A percentile compares a stretch with the other conserved stretches of the same genome.
Evolutionary conservation across 768 basidiomycete genomes (phyloP).

Genomic region (Psilocybe azurescens): DNA sequence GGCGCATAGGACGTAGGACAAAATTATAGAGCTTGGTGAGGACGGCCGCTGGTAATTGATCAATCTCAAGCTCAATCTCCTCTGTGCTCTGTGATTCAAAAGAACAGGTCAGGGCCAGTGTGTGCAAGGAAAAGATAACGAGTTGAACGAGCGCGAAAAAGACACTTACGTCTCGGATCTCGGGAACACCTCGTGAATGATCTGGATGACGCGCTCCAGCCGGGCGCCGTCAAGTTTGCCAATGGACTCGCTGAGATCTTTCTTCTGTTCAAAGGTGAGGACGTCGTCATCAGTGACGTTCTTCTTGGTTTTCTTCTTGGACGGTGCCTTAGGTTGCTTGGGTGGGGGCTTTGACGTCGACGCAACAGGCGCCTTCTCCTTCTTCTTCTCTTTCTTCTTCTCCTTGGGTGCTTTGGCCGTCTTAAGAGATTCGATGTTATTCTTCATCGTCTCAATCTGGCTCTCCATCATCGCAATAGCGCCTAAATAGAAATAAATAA

Average conservation of each 20-base stretch:
- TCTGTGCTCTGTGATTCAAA: constrained; percentile 76
- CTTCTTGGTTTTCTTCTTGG: constrained; percentile 73
- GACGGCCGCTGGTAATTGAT: constrained; percentile 83
- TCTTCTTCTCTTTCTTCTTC: constrained; percentile 76
- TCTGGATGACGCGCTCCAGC: constrained; percentile 90
- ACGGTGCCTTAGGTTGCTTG: constrained; percentile 52
- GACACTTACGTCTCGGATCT: constrained; percentile 85
- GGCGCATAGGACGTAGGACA: constrained; percentile 81
- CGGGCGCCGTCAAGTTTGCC: constrained; percentile 80
- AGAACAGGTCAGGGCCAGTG: constrained; percentile 17
- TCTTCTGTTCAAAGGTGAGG: constrained; percentile 96
- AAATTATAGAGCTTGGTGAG: constrained; percentile 95
- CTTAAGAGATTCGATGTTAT: constrained; percentile 69
- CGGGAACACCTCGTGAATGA: constrained; percentile 93
- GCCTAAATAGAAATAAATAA: constrained; percentile 40
- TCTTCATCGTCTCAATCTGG: constrained; percentile 80
- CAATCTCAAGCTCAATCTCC: constrained; percentile 99
- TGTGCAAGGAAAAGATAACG: constrained; percentile 16
- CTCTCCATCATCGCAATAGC: constrained; percentile 79
- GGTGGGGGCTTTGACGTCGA: constrained; percentile 67
- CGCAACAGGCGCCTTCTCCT: constrained; percentile 58
- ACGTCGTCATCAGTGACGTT: constrained; percentile 77
- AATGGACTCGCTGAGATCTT: constrained; percentile 96
- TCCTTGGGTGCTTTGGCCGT: constrained; percentile 57
- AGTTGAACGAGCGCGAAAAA: constrained; percentile 18